Evolutionary conservation across 257 asterid genomes (phyloP).

Genomic region (Ophiorrhiza pumila): DNA sequence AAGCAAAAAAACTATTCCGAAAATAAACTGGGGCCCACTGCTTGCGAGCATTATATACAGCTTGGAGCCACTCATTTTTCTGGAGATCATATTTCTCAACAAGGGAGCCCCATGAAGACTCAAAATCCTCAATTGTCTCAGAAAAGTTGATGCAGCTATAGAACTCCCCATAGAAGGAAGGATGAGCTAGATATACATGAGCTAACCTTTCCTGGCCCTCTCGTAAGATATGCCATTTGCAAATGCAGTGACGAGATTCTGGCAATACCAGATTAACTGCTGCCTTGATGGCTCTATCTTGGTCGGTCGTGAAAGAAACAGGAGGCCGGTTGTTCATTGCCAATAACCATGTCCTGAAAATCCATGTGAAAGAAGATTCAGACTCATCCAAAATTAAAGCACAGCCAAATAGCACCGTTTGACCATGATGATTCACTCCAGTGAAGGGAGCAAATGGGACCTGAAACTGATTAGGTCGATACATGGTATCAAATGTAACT

Average conservation of each 20-base stretch:
- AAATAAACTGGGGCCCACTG: constrained; percentile 91
- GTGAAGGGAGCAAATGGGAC: constrained; percentile 87
- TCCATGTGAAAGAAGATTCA: constrained; percentile 72
- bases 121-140: constrained; percentile 72
- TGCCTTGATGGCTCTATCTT: constrained; percentile 73
- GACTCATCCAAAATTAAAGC: constrained; percentile 79
- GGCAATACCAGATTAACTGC: constrained; percentile 69
- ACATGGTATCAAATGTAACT: constrained; percentile 69
- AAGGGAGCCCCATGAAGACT: constrained; percentile 63
- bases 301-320: constrained; percentile 72
- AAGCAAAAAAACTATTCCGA: constrained; percentile 72
- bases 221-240: constrained; percentile 79
- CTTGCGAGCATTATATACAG: constrained; percentile 72
- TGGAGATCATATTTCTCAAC: constrained; percentile 53
- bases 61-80: constrained; percentile 78
- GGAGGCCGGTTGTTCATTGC: constrained; percentile 68
- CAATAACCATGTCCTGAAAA: constrained; percentile 66
- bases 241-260: constrained; percentile 71
- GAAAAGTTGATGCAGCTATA: constrained; percentile 71
- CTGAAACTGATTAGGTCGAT: constrained; percentile 71
- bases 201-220: constrained; percentile 87
- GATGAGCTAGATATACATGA: constrained; percentile 58
- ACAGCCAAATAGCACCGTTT: constrained; percentile 71
- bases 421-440: constrained; percentile 79
- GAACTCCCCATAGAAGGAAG: constrained; percentile 65